These are phyloP conservation scores for Coniochaeta sp. DNA, from an alignment of 2,329 filamentous ascomycete species.

Conservation along the genomic window DNA sequence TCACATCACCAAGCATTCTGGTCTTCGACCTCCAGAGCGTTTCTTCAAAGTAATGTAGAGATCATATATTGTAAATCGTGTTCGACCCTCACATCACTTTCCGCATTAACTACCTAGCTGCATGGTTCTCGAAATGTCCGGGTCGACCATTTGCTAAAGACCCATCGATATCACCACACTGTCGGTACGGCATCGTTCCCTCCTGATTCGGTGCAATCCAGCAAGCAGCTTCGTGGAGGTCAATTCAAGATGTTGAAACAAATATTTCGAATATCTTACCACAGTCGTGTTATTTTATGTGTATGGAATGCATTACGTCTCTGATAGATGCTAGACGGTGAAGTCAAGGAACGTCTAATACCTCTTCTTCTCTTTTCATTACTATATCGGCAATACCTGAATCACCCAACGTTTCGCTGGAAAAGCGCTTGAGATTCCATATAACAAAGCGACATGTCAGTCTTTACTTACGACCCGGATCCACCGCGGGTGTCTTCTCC, in stretches of 20 bases:
- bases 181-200: background rate
- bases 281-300: slow-evolving; percentile 10
- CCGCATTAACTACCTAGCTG: too few species aligned
- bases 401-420: background rate
- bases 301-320: slow-evolving; percentile 15
- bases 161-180: background rate
- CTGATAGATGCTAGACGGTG: slow-evolving; percentile 1
- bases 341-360: background rate
- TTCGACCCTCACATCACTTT: too few species aligned
- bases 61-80: too few species aligned
- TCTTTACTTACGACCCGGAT: slow-evolving; percentile 91
- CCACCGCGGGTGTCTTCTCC: slow-evolving; percentile 84
- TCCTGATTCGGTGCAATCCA: background rate
- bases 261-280: slow-evolving; percentile 25
- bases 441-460: slow-evolving; percentile 53
- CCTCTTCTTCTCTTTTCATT: background rate
- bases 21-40: too few species aligned
- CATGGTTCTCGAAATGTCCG: background rate
- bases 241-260: slow-evolving; percentile 26
- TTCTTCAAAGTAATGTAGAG: too few species aligned
- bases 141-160: background rate
- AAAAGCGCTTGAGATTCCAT: background rate
- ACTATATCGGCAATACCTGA: background rate
- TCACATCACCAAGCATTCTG: background rate
- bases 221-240: background rate